Percentiles rank a stretch among this genome's conserved stretches.
Conservation (phyloP, 2,329 filamentous ascomycete species). For the Pseudogymnoascus sp. region DNA sequence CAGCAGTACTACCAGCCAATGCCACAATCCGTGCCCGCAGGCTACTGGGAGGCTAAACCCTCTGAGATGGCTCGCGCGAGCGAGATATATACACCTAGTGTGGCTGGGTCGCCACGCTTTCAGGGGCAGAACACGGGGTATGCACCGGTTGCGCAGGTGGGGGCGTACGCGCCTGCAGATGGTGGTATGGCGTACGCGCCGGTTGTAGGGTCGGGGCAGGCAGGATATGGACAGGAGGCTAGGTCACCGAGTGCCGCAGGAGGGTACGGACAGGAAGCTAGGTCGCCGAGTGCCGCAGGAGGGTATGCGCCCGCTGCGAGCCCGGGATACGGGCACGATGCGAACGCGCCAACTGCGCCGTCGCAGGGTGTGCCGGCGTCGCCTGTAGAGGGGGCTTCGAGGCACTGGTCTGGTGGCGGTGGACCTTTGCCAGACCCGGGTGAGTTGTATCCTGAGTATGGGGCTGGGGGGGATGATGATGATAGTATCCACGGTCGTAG, state of each 20-base stretch:
- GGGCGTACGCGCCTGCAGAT: neutral
- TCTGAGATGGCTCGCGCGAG: neutral
- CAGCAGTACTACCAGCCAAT: neutral
- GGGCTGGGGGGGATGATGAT: neutral
- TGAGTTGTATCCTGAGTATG: constrained; percentile 3
- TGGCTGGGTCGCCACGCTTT: neutral
- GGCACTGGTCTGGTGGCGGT: neutral
- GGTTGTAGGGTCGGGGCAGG: neutral
- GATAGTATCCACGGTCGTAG: neutral
- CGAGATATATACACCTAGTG: neutral
- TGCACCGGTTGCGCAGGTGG: neutral
- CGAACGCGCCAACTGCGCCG: neutral
- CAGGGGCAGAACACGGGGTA: neutral
- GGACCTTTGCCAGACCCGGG: neutral
- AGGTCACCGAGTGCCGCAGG: neutral
- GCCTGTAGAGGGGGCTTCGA: neutral
- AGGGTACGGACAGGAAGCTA: too few species aligned
- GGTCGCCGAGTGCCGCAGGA: too few species aligned
- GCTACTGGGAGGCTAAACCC: neutral
- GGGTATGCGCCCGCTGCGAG: neutral
- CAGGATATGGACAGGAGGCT: neutral
- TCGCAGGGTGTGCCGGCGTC: neutral
- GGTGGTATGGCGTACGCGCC: neutral
- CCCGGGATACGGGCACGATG: neutral
- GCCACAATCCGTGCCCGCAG: neutral